These are phyloP conservation scores for Glarea lozoyensis DNA, from an alignment of 495 filamentous ascomycete species.

Conservation along the genomic window DNA sequence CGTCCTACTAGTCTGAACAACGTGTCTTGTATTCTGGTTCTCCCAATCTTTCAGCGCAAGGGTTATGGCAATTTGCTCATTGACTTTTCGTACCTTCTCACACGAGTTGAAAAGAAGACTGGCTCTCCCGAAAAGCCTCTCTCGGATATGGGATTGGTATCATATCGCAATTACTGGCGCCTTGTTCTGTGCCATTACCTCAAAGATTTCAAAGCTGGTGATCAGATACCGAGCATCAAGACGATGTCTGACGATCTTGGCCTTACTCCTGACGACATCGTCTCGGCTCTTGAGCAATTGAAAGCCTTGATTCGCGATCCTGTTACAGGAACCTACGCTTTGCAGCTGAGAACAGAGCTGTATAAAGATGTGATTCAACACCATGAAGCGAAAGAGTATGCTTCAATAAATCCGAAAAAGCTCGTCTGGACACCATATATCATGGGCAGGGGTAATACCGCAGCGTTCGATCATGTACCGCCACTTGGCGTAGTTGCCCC, in stretches of 20 bases:
- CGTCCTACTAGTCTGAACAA: slow-evolving; percentile 92
- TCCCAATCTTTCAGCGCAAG: slow-evolving; percentile 94
- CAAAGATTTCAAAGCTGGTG: slow-evolving; percentile 20
- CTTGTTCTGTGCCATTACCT: slow-evolving; percentile 76
- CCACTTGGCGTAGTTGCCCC: slow-evolving; percentile 83
- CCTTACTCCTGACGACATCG: slow-evolving; percentile 92
- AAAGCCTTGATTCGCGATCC: slow-evolving; percentile 86
- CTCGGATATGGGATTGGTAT: slow-evolving; percentile 94
- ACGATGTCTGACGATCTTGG: slow-evolving; percentile 86
- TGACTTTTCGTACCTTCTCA: slow-evolving; percentile 95
- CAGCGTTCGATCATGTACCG: slow-evolving; percentile 72
- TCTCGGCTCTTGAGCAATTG: slow-evolving; percentile 83
- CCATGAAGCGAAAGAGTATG: slow-evolving; percentile 79
- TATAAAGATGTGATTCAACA: slow-evolving; percentile 77
- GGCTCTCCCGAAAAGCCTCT: slow-evolving; percentile 96
- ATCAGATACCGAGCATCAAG: slow-evolving; percentile 46
- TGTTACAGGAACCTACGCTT: slow-evolving; percentile 74
- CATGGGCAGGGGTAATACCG: slow-evolving; percentile 81
- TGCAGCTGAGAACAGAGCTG: slow-evolving; percentile 74
- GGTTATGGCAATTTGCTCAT: slow-evolving; percentile 95
- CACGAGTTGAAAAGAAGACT: slow-evolving; percentile 84
- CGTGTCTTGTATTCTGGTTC: slow-evolving; percentile 90
- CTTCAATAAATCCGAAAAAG: slow-evolving; percentile 70
- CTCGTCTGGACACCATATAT: slow-evolving; percentile 97
- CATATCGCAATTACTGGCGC: slow-evolving; percentile 96